phyloP scores from a whole-genome alignment of 352 stramenopile species.

The Pythium periplocum region DNA sequence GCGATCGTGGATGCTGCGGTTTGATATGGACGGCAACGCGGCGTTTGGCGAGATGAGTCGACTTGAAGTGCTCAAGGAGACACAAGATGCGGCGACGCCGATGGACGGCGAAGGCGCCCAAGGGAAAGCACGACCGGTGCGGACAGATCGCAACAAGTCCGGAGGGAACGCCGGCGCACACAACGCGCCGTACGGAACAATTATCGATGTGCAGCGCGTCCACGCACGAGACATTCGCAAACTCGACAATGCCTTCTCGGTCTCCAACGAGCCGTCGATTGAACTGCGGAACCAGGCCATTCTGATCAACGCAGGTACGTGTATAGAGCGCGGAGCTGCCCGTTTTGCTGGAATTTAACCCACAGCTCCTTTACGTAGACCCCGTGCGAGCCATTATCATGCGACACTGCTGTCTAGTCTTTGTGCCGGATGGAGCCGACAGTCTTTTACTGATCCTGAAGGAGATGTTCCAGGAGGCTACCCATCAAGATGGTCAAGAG shows the following conservation, averaged over 20 bases:
- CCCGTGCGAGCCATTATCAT: constrained; percentile 73
- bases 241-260: constrained; percentile 67
- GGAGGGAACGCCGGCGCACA: neutral
- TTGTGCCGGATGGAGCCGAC: constrained; percentile 39
- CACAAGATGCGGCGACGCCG: constrained; percentile 35
- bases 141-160: constrained; percentile 7
- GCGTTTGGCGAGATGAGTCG: constrained; percentile 53
- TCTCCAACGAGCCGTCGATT: constrained; percentile 71
- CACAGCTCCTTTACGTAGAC: constrained; percentile 13
- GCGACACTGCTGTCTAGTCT: constrained; percentile 36
- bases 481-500: constrained; percentile 35
- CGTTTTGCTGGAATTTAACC: neutral
- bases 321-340: neutral
- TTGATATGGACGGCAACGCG: constrained; percentile 43
- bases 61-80: constrained; percentile 49
- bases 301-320: constrained; percentile 56
- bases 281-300: constrained; percentile 75
- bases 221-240: constrained; percentile 73
- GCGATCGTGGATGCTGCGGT: constrained; percentile 21
- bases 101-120: constrained; percentile 1
- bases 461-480: constrained; percentile 48
- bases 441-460: constrained; percentile 59
- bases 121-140: constrained; percentile 2
- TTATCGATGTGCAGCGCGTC: constrained; percentile 39
- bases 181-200: constrained; percentile 8